phyloP scores from a whole-genome alignment of 2,329 filamentous ascomycete species.

The Arachnomyces sp. region DNA sequence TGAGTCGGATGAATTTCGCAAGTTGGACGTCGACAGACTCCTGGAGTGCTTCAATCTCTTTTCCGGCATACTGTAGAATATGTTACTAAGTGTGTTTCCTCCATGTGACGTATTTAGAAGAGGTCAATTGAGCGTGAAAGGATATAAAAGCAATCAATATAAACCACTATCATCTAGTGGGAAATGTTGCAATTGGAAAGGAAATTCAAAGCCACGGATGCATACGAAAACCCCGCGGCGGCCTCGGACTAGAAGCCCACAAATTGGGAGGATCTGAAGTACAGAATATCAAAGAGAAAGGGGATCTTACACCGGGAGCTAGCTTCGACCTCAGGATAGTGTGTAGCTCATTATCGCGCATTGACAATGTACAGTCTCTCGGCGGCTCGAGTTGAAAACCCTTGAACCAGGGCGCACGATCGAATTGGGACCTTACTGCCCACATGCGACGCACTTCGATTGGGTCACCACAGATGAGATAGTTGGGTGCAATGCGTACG shows the following conservation, averaged over 20 bases:
- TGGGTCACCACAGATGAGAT: constrained; percentile 5
- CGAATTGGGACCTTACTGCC: constrained; percentile 5
- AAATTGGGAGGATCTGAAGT: background rate
- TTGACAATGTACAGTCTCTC: constrained; percentile 1
- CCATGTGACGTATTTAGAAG: no score
- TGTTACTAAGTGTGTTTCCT: background rate
- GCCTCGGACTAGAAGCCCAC: no score
- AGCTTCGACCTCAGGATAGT: constrained; percentile 4
- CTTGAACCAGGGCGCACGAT: constrained; percentile 6
- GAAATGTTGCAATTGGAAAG: no score
- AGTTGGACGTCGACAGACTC: constrained; percentile 43
- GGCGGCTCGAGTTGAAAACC: constrained; percentile 4
- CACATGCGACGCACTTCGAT: constrained; percentile 2
- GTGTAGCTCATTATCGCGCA: background rate
- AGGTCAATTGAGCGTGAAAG: no score
- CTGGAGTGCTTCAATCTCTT: constrained; percentile 48
- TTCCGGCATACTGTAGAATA: constrained; percentile 41
- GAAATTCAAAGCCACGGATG: no score
- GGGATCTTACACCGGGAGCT: constrained; percentile 2
- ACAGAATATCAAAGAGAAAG: background rate
- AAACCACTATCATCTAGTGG: no score
- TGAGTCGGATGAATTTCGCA: constrained; percentile 40
- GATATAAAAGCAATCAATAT: no score
- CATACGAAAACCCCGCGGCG: no score
- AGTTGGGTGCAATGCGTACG: constrained; percentile 7